Conservation (phyloP, 441 rosid species). For the Jatropha multifida region DNA sequence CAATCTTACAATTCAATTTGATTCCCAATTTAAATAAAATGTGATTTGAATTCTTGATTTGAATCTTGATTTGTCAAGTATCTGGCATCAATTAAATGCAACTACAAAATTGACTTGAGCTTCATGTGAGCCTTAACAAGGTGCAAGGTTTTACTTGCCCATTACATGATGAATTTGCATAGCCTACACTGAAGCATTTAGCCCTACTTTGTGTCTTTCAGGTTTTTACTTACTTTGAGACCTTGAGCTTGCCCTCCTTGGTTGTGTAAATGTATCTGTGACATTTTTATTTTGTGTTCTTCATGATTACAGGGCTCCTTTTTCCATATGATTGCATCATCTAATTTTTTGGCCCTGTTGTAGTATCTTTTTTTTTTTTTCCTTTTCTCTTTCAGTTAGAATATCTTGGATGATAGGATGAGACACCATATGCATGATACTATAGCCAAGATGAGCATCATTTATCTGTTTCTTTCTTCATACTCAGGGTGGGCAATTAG, state of each 20-base stretch:
- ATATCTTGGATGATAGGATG: too few relatives aligned
- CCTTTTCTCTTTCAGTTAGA: too few relatives aligned
- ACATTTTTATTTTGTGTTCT: not conserved
- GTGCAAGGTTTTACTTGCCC: not conserved
- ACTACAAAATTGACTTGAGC: not conserved
- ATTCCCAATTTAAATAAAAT: too few relatives aligned
- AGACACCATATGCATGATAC: too few relatives aligned
- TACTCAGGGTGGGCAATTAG: slow-evolving; percentile 73
- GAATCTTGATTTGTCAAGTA: too few relatives aligned
- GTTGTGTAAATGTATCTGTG: not conserved
- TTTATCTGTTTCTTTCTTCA: slow-evolving; percentile 13
- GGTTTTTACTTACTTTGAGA: not conserved
- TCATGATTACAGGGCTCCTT: too few relatives aligned
- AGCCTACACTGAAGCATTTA: not conserved
- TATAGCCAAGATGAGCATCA: not conserved
- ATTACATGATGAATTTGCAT: not conserved
- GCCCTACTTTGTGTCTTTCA: not conserved
- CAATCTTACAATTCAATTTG: too few relatives aligned
- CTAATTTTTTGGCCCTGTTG: too few relatives aligned
- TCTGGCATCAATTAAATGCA: not conserved
- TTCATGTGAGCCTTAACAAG: not conserved
- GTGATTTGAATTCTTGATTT: too few relatives aligned
- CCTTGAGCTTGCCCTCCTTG: not conserved
- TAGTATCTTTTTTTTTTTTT: too few relatives aligned
- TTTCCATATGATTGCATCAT: too few relatives aligned